Evolutionary conservation across 1,139 yeast species (phyloP).

Genomic region (Spathaspora jeffriesii): DNA sequence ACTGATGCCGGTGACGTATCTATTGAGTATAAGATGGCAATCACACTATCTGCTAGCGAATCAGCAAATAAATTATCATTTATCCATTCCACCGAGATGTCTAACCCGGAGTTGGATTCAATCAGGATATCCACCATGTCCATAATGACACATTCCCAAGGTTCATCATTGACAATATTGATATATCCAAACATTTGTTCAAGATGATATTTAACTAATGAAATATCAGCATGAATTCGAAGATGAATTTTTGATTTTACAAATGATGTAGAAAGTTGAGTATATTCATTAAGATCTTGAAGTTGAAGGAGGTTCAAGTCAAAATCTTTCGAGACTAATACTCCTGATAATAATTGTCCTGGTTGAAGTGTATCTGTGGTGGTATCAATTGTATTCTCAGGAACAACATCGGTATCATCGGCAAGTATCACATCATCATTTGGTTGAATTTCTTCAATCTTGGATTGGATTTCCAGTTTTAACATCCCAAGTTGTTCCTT

Average conservation of each 20-base stretch:
- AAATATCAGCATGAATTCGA: slow-evolving; percentile 77
- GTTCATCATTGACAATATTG: slow-evolving; percentile 63
- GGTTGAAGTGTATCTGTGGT: slow-evolving; percentile 21
- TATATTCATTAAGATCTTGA: slow-evolving; percentile 85
- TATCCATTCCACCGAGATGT: slow-evolving; percentile 82
- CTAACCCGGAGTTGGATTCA: slow-evolving; percentile 43
- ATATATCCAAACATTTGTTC: slow-evolving; percentile 95
- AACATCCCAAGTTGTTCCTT: slow-evolving; percentile 41
- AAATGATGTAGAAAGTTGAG: slow-evolving; percentile 84
- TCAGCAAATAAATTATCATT: slow-evolving; percentile 84
- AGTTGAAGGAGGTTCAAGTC: slow-evolving; percentile 80
- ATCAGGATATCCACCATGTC: slow-evolving; percentile 46
- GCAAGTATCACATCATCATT: slow-evolving; percentile 19
- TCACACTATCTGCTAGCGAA: slow-evolving; percentile 90
- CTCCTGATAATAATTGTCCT: slow-evolving; percentile 70
- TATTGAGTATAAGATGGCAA: slow-evolving; percentile 87
- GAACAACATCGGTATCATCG: slow-evolving; percentile 14
- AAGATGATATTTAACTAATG: slow-evolving; percentile 83
- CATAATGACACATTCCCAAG: slow-evolving; percentile 52
- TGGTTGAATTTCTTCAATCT: slow-evolving; percentile 15
- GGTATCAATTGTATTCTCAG: slow-evolving; percentile 12
- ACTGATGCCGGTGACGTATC: slow-evolving; percentile 97
- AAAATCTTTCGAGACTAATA: slow-evolving; percentile 88
- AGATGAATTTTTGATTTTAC: slow-evolving; percentile 81
- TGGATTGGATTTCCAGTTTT: slow-evolving; percentile 31